phyloP scores from a whole-genome alignment of 164 flowering plant genomes.

The Protea cynaroides region DNA sequence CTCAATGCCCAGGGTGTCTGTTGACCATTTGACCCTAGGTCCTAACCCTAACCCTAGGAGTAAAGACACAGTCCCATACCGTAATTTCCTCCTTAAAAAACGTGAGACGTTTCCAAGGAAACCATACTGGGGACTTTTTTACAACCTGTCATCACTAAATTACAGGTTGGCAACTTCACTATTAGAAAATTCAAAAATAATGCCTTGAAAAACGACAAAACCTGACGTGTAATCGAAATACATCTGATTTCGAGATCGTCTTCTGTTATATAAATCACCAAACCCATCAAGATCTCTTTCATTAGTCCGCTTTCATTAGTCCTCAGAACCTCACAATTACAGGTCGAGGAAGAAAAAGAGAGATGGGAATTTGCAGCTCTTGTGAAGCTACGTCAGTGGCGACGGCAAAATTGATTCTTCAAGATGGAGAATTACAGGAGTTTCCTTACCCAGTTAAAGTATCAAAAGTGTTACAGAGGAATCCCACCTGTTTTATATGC shows the following conservation, averaged over 20 bases:
- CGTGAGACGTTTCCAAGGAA: too few relatives aligned
- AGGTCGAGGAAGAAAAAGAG: not conserved
- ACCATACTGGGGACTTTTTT: too few relatives aligned
- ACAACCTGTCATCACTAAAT: not conserved
- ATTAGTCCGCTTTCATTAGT: not conserved
- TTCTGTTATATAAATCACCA: not conserved
- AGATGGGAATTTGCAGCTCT: conserved; percentile 56
- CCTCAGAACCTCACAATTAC: not conserved
- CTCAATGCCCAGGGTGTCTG: too few relatives aligned
- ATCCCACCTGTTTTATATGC: conserved; percentile 63
- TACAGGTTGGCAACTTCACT: not conserved
- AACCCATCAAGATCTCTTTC: not conserved
- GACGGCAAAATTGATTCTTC: conserved; percentile 66
- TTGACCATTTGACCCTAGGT: too few relatives aligned
- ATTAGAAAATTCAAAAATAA: not conserved
- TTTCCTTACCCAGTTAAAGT: conserved; percentile 65
- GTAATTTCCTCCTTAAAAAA: too few relatives aligned
- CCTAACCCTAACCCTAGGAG: too few relatives aligned
- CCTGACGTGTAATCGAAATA: too few relatives aligned
- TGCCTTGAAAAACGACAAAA: not conserved
- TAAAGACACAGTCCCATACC: too few relatives aligned
- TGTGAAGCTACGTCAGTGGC: conserved; percentile 40
- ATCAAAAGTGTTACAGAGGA: conserved; percentile 44
- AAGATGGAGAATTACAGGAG: conserved; percentile 70
- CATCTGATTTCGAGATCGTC: not conserved